phyloP scores from a whole-genome alignment of 2,329 filamentous ascomycete genomes.

The Nannizziopsis barbatae region DNA sequence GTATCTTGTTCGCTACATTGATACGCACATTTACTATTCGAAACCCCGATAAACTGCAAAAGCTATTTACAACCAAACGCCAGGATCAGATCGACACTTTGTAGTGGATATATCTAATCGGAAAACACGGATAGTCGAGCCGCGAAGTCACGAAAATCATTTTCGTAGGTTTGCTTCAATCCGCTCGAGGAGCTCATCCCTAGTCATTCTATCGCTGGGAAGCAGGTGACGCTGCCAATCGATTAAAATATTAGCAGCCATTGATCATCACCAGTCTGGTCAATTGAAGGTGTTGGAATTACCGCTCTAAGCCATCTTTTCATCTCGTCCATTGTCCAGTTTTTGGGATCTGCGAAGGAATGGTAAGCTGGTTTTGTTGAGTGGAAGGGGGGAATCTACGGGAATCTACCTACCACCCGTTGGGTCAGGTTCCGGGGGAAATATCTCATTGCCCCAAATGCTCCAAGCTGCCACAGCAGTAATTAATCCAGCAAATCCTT shows the following conservation, averaged over 20 bases:
- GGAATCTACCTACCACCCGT: constrained; percentile 51
- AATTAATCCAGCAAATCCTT: constrained; percentile 70
- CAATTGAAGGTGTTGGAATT: constrained; percentile 19
- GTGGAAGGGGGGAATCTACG: not conserved
- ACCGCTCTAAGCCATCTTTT: constrained; percentile 70
- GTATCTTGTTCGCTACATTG: no score
- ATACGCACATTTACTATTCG: no score
- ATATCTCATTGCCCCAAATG: constrained; percentile 78
- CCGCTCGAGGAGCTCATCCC: constrained; percentile 54
- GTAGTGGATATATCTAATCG: no score
- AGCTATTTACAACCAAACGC: no score
- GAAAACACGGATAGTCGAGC: not conserved
- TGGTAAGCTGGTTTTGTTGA: not conserved
- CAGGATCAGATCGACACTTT: no score
- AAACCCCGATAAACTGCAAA: no score
- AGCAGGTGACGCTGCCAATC: constrained; percentile 49
- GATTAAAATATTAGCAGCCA: not conserved
- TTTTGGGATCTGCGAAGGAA: constrained; percentile 44
- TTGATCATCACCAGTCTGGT: not conserved
- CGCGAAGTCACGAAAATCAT: constrained; percentile 5
- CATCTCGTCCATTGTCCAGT: constrained; percentile 72
- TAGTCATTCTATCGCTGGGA: constrained; percentile 48
- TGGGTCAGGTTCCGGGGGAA: constrained; percentile 65
- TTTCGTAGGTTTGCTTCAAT: constrained; percentile 57
- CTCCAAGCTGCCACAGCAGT: constrained; percentile 71